Conservation (phyloP, 2,329 filamentous ascomycete genomes). For the Botrytis porri region DNA sequence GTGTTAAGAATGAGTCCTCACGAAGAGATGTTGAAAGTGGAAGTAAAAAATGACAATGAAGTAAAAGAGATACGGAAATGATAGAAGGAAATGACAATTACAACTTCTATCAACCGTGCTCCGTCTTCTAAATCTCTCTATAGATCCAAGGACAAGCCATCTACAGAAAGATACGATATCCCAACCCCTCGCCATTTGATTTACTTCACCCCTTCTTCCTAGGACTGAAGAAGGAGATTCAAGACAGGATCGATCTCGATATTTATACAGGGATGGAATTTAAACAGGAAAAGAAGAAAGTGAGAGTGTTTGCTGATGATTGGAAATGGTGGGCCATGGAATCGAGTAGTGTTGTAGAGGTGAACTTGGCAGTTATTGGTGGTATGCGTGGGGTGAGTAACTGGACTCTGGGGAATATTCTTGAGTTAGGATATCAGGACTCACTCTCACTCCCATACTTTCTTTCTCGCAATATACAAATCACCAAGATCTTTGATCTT, state of each 20-base stretch:
- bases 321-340: neutral
- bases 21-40: no score
- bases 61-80: no score
- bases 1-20: no score
- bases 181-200: no score
- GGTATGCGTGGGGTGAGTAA: no score
- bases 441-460: neutral
- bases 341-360: neutral
- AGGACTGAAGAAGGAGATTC: neutral
- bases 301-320: fast-evolving
- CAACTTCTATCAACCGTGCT: fast-evolving
- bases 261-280: fast-evolving
- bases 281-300: neutral
- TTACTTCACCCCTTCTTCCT: no score
- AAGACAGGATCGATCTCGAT: neutral
- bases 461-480: no score
- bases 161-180: fast-evolving
- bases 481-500: no score
- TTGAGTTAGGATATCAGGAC: neutral
- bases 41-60: no score
- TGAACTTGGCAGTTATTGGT: neutral
- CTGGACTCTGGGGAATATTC: neutral
- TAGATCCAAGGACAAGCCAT: neutral
- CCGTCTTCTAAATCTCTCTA: neutral
- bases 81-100: neutral